Conservation (phyloP, 257 asterid genomes). For the Sherardia arvensis region DNA sequence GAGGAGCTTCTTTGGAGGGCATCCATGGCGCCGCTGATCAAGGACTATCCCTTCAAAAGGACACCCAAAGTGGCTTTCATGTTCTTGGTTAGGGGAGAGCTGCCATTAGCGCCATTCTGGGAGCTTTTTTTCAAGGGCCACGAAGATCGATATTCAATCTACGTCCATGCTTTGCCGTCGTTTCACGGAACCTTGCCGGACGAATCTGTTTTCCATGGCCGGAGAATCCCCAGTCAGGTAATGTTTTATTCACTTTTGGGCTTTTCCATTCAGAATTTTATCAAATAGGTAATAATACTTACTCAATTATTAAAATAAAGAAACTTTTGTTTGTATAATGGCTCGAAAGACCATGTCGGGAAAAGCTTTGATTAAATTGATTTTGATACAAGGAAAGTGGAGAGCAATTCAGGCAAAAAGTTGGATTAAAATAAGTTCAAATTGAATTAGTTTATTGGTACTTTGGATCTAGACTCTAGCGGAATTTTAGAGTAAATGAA, state of each 20-base stretch:
- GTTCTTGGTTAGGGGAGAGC: conserved; percentile 49
- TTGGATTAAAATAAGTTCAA: not conserved
- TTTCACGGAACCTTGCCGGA: conserved; percentile 25
- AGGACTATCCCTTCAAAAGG: conserved; percentile 28
- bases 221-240: conserved; percentile 75
- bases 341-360: not conserved
- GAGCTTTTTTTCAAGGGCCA: conserved; percentile 56
- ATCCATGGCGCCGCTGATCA: conserved; percentile 42
- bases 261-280: not conserved
- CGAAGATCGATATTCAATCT: conserved; percentile 43
- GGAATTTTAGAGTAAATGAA: not conserved
- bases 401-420: not conserved
- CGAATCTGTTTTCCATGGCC: conserved; percentile 50
- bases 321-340: not conserved
- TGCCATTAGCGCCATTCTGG: conserved; percentile 78
- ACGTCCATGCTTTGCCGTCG: conserved; percentile 56
- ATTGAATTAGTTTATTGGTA: not conserved
- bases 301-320: too few relatives aligned
- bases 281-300: too few relatives aligned
- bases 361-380: not conserved
- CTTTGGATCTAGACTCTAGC: not conserved
- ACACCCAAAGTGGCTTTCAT: conserved; percentile 66
- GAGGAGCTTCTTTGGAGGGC: conserved; percentile 68
- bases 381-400: not conserved
- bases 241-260: not conserved